phyloP scores from a whole-genome alignment of 139 green algal genomes.

The Microglena sp. region DNA sequence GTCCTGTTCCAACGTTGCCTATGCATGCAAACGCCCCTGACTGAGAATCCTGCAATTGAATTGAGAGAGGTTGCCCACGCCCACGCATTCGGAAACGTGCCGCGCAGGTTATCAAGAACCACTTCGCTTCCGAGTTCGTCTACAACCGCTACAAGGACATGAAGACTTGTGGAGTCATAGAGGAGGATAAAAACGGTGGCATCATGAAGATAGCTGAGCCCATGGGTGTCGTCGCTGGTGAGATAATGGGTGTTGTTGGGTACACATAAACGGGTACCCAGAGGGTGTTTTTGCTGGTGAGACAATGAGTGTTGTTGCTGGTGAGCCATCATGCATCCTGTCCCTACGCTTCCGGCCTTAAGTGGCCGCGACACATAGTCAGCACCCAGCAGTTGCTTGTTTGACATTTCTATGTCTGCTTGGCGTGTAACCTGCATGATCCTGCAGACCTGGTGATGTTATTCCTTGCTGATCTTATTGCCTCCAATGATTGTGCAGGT shows the following conservation, averaged over 20 bases:
- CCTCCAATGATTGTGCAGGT: slow-evolving; percentile 15
- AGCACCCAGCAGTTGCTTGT: too few relatives aligned
- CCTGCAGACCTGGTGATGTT: not conserved
- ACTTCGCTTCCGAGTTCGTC: slow-evolving; percentile 61
- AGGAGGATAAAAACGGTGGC: slow-evolving; percentile 43
- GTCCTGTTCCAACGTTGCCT: too few relatives aligned
- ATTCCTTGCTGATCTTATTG: not conserved
- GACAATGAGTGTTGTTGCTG: not conserved
- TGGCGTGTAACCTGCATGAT: too few relatives aligned
- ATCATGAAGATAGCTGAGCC: slow-evolving; percentile 49
- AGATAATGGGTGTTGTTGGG: not conserved
- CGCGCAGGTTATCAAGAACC: slow-evolving; percentile 55
- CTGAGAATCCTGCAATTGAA: too few relatives aligned
- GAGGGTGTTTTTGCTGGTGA: too few relatives aligned
- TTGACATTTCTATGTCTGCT: too few relatives aligned
- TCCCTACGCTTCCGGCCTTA: not conserved
- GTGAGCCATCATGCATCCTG: not conserved
- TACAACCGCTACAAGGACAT: slow-evolving; percentile 73
- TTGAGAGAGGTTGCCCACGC: too few relatives aligned
- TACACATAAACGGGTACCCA: too few relatives aligned
- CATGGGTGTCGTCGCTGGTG: slow-evolving; percentile 40
- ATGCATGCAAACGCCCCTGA: too few relatives aligned
- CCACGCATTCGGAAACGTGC: not conserved
- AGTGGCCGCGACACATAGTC: too few relatives aligned
- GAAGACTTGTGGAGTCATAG: slow-evolving; percentile 60